Percentiles rank a stretch among this genome's conserved stretches.
Evolutionary conservation across 768 basidiomycete species (phyloP).

Genomic region (Jaapia argillacea): DNA sequence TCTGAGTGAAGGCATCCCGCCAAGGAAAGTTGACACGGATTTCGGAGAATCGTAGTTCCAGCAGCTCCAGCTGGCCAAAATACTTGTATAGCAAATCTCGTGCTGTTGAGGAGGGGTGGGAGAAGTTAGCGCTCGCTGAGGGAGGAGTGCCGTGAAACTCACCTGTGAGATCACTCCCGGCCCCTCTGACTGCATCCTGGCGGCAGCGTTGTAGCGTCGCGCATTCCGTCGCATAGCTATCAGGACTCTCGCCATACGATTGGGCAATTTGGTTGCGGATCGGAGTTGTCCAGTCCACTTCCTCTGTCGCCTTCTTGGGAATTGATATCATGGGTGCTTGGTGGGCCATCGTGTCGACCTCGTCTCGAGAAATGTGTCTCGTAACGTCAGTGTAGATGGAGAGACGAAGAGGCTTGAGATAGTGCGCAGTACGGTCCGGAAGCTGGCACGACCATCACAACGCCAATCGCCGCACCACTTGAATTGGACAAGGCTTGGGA

Average conservation of each 20-base stretch:
- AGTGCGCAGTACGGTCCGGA: no score
- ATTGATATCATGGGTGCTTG: constrained; percentile 88
- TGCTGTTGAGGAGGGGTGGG: constrained; percentile 39
- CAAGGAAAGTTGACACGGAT: constrained; percentile 94
- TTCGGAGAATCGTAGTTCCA: constrained; percentile 94
- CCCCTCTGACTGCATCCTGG: constrained; percentile 93
- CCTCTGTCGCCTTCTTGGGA: constrained; percentile 89
- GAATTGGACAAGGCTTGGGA: no score
- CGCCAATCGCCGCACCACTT: no score
- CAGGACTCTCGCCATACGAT: constrained; percentile 90
- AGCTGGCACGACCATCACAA: no score
- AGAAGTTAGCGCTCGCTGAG: no score
- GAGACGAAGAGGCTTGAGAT: no score
- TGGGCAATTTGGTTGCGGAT: constrained; percentile 80
- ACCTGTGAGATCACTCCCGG: constrained; percentile 95
- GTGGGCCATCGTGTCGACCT: constrained; percentile 59
- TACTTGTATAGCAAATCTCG: constrained; percentile 97
- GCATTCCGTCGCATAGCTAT: constrained; percentile 79
- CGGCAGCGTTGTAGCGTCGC: constrained; percentile 80
- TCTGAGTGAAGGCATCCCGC: constrained; percentile 94
- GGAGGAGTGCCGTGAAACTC: constrained; percentile 17
- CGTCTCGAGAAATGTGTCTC: no score
- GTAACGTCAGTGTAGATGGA: no score
- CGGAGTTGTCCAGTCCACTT: constrained; percentile 92
- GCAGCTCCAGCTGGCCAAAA: constrained; percentile 95